Evolutionary conservation across 768 basidiomycete species (phyloP), one percentile per base, ranked within the genome.

Genomic region (Daedaleopsis nitida): DNA sequence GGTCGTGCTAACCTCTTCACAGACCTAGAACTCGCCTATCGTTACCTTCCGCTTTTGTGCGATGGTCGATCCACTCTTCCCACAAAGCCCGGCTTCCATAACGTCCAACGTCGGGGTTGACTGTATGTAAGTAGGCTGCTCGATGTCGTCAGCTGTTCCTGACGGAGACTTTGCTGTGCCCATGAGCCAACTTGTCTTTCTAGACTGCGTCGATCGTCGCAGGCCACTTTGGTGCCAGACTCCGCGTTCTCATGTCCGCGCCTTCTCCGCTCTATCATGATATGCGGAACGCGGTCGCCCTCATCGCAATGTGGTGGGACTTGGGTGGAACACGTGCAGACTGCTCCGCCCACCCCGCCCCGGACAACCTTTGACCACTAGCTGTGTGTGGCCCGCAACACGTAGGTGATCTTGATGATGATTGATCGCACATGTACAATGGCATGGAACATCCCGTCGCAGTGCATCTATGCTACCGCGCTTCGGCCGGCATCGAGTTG

Each of bases 361-460:
- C 23, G 23, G 10, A 14, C 21, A 24, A 24, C 19, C 47, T 49
- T 49, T 10, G 47, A 14, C 47, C 47, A 49, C 47, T 21, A 13
- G 47, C 7, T 23, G 47, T 24, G 23, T 24, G 24, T 24, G 6
- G 11, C 11, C 9, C 39, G 43, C 53, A 42, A 10, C 19, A 19
- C 14, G 19, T 55, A 10, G 9, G 19, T 43, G 24, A 27, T 43
- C 21, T n/a, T 39, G 52, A 54, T 55, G 27, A 32, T 32, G 27
- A 3, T 32, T 32, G 27, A 32, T 32, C 27, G 7, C 27, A 32
- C n/a, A n/a, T n/a, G n/a, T n/a, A n/a, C 53, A 43, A 38, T 42
- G 53, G 38, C 39, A 55, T 14, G 24, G 53, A 14, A 38, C 21
- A 44, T 42, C 23, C 47, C 32, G 44, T 43, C 60, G 50, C 50